Conservation (phyloP, 106 monocot genomes). For the Agapanthus africanus region DNA sequence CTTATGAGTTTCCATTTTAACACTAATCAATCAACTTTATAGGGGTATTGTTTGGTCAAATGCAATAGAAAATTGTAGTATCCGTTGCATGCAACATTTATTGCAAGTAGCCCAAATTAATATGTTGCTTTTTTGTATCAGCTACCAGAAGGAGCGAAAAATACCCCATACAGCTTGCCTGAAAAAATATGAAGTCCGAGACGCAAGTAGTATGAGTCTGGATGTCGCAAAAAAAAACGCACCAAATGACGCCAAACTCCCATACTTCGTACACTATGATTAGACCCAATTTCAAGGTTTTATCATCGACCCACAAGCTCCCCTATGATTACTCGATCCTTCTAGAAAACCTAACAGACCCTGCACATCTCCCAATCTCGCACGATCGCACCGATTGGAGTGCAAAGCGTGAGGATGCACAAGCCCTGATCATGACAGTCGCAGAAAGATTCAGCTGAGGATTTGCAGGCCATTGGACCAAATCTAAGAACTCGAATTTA, state of each 20-base stretch:
- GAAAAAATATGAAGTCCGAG: constrained; percentile 43
- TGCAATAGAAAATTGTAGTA: too few species aligned
- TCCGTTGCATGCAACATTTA: too few species aligned
- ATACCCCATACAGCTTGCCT: constrained; percentile 69
- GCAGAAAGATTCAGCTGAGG: constrained; percentile 50
- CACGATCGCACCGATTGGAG: constrained; percentile 91
- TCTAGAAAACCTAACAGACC: constrained; percentile 96
- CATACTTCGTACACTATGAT: constrained; percentile 78
- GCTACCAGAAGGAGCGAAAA: constrained; percentile 70
- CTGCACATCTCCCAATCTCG: constrained; percentile 94
- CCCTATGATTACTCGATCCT: constrained; percentile 95
- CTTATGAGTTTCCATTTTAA: too few species aligned
- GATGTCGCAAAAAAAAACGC: constrained; percentile 69
- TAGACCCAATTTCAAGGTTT: constrained; percentile 53
- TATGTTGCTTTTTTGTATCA: constrained; percentile 20
- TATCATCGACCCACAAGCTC: constrained; percentile 82
- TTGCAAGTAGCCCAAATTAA: too few species aligned
- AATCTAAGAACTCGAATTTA: constrained; percentile 16
- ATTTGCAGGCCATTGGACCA: constrained; percentile 71
- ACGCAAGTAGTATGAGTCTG: constrained; percentile 93
- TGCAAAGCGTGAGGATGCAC: constrained; percentile 77
- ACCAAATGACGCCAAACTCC: constrained; percentile 46
- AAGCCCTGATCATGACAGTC: constrained; percentile 57
- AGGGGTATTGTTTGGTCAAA: too few species aligned
- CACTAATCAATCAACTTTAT: too few species aligned